Percentiles rank a stretch among this genome's conserved stretches.
Conservation (phyloP, 257 asterid genomes). For the Plectranthus barbatus region DNA sequence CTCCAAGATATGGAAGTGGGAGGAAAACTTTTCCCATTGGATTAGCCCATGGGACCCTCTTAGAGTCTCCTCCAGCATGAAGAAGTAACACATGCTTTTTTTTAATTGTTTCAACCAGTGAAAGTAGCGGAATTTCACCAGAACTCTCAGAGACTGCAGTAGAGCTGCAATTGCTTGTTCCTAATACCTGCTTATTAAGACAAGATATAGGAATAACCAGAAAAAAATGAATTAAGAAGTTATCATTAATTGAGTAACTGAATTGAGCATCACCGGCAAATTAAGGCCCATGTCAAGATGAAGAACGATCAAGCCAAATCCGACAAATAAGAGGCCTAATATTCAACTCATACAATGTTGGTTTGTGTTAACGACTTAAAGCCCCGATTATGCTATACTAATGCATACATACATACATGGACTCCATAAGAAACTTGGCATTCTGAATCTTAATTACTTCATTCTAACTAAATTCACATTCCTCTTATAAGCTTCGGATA, state of each 20-base stretch:
- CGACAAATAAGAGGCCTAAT: not conserved
- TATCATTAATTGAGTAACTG: not conserved
- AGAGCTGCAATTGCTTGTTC: slow-evolving; percentile 25
- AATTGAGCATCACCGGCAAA: slow-evolving; percentile 6
- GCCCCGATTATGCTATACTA: too few species aligned
- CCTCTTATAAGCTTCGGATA: not conserved
- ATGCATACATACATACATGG: too few species aligned
- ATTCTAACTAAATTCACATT: not conserved
- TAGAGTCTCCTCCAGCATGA: slow-evolving; percentile 99
- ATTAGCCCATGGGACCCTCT: slow-evolving; percentile 98
- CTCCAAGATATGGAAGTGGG: slow-evolving; percentile 91
- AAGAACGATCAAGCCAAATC: not conserved
- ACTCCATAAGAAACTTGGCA: not conserved
- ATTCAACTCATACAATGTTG: not conserved
- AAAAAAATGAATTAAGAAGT: not conserved
- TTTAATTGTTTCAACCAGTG: slow-evolving; percentile 54
- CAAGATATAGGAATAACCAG: slow-evolving; percentile 8
- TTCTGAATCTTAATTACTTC: not conserved
- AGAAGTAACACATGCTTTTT: slow-evolving; percentile 71
- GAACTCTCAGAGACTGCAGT: slow-evolving; percentile 24
- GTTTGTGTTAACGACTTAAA: not conserved
- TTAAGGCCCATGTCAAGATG: too few species aligned
- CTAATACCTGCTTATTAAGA: slow-evolving; percentile 42
- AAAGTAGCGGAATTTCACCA: slow-evolving; percentile 27
- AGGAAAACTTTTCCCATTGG: slow-evolving; percentile 98